These are phyloP conservation scores for Penicillium sp. DNA, from an alignment of 2,329 filamentous ascomycete species.

Conservation along the genomic window DNA sequence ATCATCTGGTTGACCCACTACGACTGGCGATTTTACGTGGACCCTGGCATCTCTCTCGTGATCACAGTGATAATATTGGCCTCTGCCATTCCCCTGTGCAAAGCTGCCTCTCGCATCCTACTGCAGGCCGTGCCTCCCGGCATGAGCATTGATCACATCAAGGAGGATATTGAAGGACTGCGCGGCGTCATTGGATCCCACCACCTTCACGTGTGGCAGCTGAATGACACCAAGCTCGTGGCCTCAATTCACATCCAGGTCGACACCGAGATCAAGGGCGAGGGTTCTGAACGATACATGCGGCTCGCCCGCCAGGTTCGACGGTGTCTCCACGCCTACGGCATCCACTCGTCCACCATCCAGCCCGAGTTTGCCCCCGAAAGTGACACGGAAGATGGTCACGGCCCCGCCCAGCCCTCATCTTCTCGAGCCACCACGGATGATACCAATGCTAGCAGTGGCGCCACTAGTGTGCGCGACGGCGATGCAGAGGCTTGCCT, in stretches of 20 bases:
- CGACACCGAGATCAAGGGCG: constrained; percentile 80
- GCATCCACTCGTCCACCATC: constrained; percentile 95
- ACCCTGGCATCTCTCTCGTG: constrained; percentile 87
- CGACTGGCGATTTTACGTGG: constrained; percentile 79
- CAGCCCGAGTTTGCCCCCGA: constrained; percentile 72
- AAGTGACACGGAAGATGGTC: constrained; percentile 34
- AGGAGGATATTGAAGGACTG: constrained; percentile 81
- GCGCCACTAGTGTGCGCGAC: constrained; percentile 38
- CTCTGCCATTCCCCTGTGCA: constrained; percentile 52
- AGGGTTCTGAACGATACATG: constrained; percentile 81
- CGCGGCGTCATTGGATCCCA: constrained; percentile 87
- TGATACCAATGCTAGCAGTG: constrained; percentile 29
- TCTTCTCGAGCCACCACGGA: constrained; percentile 19
- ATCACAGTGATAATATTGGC: constrained; percentile 74
- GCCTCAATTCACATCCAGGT: constrained; percentile 93
- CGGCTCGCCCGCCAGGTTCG: constrained; percentile 76
- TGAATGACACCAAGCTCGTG: constrained; percentile 90
- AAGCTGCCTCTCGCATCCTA: constrained; percentile 67
- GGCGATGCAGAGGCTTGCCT: constrained; percentile 43
- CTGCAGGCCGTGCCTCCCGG: constrained; percentile 91
- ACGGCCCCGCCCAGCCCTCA: constrained; percentile 18
- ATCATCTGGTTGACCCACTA: constrained; percentile 88
- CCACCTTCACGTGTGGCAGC: constrained; percentile 96
- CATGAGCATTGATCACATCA: constrained; percentile 83
- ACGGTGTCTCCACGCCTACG: constrained; percentile 87